Evolutionary conservation across 768 basidiomycete genomes (phyloP).

Genomic region (Pleurotus sapidus): DNA sequence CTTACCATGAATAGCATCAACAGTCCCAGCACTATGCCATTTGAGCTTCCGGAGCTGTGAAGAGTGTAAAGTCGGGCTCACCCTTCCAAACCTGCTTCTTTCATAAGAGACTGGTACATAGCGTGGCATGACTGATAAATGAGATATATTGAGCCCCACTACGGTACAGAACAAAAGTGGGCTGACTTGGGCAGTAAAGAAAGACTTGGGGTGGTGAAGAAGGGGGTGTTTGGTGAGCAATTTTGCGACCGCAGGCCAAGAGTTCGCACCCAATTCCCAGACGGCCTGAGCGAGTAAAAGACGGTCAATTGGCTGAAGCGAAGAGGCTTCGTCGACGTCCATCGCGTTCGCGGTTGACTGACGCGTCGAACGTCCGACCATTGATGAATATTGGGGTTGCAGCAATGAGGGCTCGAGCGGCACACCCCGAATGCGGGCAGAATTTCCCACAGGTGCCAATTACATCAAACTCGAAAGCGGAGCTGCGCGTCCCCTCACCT

Average conservation of each 20-base stretch:
- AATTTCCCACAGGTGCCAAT: constrained; percentile 7
- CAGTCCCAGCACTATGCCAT: constrained; percentile 32
- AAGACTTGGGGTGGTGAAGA: constrained; percentile 53
- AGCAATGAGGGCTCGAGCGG: neutral
- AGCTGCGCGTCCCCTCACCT: constrained; percentile 12
- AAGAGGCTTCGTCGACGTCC: constrained; percentile 22
- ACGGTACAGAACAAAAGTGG: constrained; percentile 8
- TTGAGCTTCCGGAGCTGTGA: no score
- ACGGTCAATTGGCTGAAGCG: constrained; percentile 45
- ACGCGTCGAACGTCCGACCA: constrained; percentile 12
- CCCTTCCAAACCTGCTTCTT: constrained; percentile 63
- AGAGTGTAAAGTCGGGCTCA: constrained; percentile 26
- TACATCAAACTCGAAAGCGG: constrained; percentile 2
- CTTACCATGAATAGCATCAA: constrained; percentile 52
- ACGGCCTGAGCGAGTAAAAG: constrained; percentile 86
- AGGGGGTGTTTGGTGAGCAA: constrained; percentile 72
- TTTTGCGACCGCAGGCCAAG: constrained; percentile 67
- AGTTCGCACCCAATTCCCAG: constrained; percentile 71
- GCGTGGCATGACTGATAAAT: constrained; percentile 57
- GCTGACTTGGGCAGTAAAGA: constrained; percentile 69
- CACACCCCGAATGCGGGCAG: neutral
- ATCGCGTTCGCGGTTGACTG: constrained; percentile 13
- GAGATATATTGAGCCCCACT: constrained; percentile 8
- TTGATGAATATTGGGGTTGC: constrained; percentile 7
- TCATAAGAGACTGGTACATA: constrained; percentile 68